A percentile compares a stretch with the other conserved stretches of the same genome.
Evolutionary conservation across 148 eudicot species (phyloP).

Genomic region (Spergularia marina): DNA sequence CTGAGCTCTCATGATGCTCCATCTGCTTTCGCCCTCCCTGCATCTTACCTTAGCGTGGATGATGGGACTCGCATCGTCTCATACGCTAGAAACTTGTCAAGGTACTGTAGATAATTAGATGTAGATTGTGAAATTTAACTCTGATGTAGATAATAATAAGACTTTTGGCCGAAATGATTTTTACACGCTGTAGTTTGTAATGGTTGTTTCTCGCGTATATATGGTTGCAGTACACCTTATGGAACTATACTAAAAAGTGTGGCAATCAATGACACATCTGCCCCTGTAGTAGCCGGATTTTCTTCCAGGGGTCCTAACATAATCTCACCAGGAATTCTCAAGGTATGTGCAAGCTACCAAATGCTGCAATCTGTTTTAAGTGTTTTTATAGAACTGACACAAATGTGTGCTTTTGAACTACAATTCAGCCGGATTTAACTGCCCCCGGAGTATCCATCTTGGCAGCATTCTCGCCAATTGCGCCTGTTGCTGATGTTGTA

Average conservation of each 20-base stretch:
- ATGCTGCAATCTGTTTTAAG: not conserved
- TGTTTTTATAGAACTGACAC: not conserved
- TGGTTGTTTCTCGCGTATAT: too few species aligned
- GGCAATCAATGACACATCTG: conserved; percentile 15
- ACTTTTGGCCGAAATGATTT: too few species aligned
- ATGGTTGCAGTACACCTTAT: conserved; percentile 19
- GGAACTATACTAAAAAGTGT: conserved; percentile 32
- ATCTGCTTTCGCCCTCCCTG: conserved; percentile 23
- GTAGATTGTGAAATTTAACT: too few species aligned
- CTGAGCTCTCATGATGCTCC: not conserved
- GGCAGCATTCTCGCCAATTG: conserved; percentile 39
- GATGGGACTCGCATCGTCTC: conserved; percentile 24
- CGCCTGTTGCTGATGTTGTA: conserved; percentile 8
- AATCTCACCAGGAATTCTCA: conserved; percentile 26
- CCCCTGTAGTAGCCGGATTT: conserved; percentile 32
- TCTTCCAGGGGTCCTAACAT: conserved; percentile 38
- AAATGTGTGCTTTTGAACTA: not conserved
- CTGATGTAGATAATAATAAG: too few species aligned
- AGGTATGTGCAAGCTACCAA: conserved; percentile 15
- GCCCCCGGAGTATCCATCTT: conserved; percentile 46
- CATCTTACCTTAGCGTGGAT: conserved; percentile 20
- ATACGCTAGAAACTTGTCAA: conserved; percentile 29
- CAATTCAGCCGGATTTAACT: conserved; percentile 38
- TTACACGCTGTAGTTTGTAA: too few species aligned
- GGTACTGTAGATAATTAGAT: conserved; percentile 9